Base-by-base conservation (phyloP, 148 eudicot species). In the Mesembryanthemum crystallinum region DNA sequence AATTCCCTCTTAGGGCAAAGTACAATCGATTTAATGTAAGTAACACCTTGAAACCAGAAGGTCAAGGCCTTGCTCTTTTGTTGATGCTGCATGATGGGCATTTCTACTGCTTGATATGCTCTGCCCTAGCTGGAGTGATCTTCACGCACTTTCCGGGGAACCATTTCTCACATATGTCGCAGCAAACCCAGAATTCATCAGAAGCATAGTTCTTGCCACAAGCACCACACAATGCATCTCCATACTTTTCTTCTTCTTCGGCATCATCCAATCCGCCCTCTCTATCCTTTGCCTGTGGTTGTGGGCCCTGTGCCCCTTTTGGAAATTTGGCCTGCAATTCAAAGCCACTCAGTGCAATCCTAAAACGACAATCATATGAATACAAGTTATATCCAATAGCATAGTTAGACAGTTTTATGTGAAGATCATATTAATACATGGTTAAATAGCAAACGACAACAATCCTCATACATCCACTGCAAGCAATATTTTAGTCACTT, bases 131-230 rank as follows among this genome's bases (percentile, higher is more conserved):
- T 15, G 91, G 88, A 71, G 91, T 88, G 76, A 88, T 84, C 86
- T 86, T 88, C 57, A 88, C 91, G 49, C 91, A 88, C 83, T 88
- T 88, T 23, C 88, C 91, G 74, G 86, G 91, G 71, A 88, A 88
- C 91, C 91, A 88, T 84, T 77, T 88, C 88, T 86, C 88, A 64
- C 91, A 88, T 51, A 82, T 28, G 66, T 88, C 91, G 32, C 91
- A 88, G 78, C 88, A 86, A 51, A 88, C 86, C 91, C 91, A 88
- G 71, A 88, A 88, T 75, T 88, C 88, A 73, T 88, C 88, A 27
- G 87, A 80, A 59, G 87, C 85, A 74, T 82, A 85, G 76, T 84
- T 82, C 65, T 86, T 87, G 39, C 88, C 88, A 67, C 91, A 88
- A 3, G 88, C 87, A 47, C 88, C 91, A 35, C 91, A 88, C 60